Evolutionary conservation across 208 protist species (phyloP).

Genomic region (Herpetomonas tarakana): DNA sequence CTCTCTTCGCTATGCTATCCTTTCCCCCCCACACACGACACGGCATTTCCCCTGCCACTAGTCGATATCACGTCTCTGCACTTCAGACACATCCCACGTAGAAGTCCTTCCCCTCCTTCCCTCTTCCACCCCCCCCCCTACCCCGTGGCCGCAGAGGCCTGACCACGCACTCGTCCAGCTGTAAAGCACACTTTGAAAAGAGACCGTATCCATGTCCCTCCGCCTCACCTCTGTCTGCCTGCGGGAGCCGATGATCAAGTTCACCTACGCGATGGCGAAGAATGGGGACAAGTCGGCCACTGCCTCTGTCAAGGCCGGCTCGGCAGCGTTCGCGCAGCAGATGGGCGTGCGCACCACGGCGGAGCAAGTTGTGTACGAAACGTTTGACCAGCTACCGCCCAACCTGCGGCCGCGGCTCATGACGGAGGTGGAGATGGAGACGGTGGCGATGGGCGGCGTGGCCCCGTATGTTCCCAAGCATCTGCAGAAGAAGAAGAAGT

Average conservation of each 20-base stretch:
- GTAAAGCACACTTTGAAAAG: too few species aligned
- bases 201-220: constrained; percentile 13
- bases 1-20: too few species aligned
- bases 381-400: constrained; percentile 53
- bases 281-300: constrained; percentile 13
- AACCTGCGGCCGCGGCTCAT: constrained; percentile 58
- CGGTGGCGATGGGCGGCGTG: constrained; percentile 71
- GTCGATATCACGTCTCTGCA: too few species aligned
- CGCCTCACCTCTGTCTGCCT: constrained; percentile 19
- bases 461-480: constrained; percentile 76
- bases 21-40: too few species aligned
- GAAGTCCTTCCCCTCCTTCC: too few species aligned
- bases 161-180: too few species aligned
- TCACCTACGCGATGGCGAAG: constrained; percentile 73
- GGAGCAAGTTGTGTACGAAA: constrained; percentile 32
- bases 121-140: too few species aligned
- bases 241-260: constrained; percentile 63
- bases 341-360: constrained; percentile 10
- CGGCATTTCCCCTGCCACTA: too few species aligned
- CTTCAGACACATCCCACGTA: too few species aligned
- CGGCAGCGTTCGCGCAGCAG: constrained; percentile 4
- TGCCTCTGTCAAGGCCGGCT: constrained; percentile 3
- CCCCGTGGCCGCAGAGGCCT: too few species aligned
- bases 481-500: constrained; percentile 66
- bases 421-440: constrained; percentile 72